A percentile compares a stretch with the other conserved stretches of the same genome.
These are phyloP conservation scores for Nitzschia sp. DNA, from an alignment of 108 stramenopile species.

Conservation along the genomic window DNA sequence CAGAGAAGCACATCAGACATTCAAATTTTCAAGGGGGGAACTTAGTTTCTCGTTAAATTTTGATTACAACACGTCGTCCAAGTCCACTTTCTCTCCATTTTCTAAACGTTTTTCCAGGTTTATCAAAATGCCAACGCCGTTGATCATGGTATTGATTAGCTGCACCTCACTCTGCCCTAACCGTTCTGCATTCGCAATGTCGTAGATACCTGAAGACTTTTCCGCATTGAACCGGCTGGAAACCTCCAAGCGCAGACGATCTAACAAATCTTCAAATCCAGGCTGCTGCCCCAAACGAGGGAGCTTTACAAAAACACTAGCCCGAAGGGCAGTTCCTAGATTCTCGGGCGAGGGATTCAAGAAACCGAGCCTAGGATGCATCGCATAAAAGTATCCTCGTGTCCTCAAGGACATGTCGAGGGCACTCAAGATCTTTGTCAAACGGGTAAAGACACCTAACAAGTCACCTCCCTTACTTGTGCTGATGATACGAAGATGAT, in stretches of 20 bases:
- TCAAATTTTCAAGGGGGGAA: too few relatives aligned
- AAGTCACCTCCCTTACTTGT: constrained; percentile 88
- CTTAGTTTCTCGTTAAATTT: too few relatives aligned
- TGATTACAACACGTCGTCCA: constrained; percentile 30
- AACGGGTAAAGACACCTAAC: constrained; percentile 79
- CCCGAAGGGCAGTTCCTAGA: constrained; percentile 85
- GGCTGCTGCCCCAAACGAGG: constrained; percentile 65
- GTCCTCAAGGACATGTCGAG: constrained; percentile 57
- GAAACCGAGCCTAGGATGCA: constrained; percentile 66
- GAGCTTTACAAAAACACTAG: constrained; percentile 82
- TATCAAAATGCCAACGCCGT: constrained; percentile 85
- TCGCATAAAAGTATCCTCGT: constrained; percentile 58
- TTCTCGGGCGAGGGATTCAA: constrained; percentile 86
- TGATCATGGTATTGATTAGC: constrained; percentile 91
- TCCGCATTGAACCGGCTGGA: constrained; percentile 35
- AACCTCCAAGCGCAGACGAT: constrained; percentile 63
- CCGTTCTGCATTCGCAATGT: constrained; percentile 88
- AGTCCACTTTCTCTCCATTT: constrained; percentile 60
- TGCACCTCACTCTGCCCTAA: constrained; percentile 91
- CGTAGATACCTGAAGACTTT: constrained; percentile 70
- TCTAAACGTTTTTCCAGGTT: constrained; percentile 79
- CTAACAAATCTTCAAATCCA: constrained; percentile 65
- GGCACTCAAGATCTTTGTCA: constrained; percentile 57
- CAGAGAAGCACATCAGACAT: too few relatives aligned
- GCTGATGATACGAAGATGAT: constrained; percentile 88